Base-by-base conservation (phyloP, 1,284 basidiomycete genomes). In the Ceratobasidium sp. region DNA sequence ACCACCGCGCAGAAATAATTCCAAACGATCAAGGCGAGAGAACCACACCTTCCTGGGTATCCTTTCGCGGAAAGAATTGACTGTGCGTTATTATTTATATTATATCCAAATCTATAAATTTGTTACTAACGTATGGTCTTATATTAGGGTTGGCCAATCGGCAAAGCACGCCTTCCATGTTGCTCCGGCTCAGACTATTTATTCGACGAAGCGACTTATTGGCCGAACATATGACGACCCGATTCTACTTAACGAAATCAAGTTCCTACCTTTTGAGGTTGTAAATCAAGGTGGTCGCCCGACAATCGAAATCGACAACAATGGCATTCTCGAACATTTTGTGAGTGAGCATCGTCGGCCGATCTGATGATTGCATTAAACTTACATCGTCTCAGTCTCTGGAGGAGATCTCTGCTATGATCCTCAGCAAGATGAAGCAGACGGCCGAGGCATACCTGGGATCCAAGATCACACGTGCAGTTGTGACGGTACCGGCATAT, bases 281-380 rank as follows among this genome's bases (percentile, higher is more conserved):
- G 82, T 87, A 79, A 84, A 86, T 84, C 86, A 87, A 82, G 83
- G 81, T 46, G 87, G 86, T 82, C 89, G 89, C 28, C 89, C 89
- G 78, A 82, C 87, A 82, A 88, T 90, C 82, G 82, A 86, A 83
- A 87, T 90, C 83, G 86, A 89, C 82, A 87, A 42, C 13, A 13
- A 88, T 87, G 86, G 86, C 83, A 87, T 88, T 84, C 83, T 84
- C 80, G 89, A 89, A 87, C 83, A 85, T 77, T 87, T 87, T 84
- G 79, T 85, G 79, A 46, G 78, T 23, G 79, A 76, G 13, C 15
- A 26, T 13, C 1, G 5, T n/a, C 6, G 28, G 10, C 28, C 15
- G 17, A 6, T 50, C 0, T 15, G 12, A 3, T 50, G 48, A 50
- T 1, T 4, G 6, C n/a, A 86, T 89, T 89, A 68, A 33, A 33